A percentile compares a stretch with the other conserved stretches of the same genome.
phyloP scores from a whole-genome alignment of 2,329 filamentous ascomycete genomes.

The Falciphora oryzae region DNA sequence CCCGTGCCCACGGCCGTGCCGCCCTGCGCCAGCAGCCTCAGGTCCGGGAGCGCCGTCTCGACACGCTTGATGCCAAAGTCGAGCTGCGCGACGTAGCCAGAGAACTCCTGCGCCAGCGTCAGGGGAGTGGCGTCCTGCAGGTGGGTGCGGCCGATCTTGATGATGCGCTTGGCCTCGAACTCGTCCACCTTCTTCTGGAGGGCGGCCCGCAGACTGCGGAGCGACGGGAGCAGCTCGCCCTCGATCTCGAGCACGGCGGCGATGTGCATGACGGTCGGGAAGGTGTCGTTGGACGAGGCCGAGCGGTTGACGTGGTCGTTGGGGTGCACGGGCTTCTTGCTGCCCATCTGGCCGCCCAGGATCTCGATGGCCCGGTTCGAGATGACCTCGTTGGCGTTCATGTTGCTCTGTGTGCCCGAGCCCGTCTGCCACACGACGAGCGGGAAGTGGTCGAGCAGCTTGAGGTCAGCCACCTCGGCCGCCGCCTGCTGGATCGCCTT shows the following conservation, averaged over 20 bases:
- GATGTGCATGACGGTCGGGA: constrained; percentile 99
- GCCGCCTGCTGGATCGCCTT: constrained; percentile 93
- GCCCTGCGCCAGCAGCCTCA: constrained; percentile 85
- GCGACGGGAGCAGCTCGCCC: constrained; percentile 73
- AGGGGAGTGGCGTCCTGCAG: constrained; percentile 95
- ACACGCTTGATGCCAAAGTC: constrained; percentile 86
- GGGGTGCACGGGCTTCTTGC: constrained; percentile 97
- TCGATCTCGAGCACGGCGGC: constrained; percentile 92
- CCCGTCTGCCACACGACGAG: constrained; percentile 99
- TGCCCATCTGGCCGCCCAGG: constrained; percentile 85
- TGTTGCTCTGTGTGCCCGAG: constrained; percentile 98
- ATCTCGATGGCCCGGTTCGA: constrained; percentile 99
- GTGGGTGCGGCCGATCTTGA: constrained; percentile 98
- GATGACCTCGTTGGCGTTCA: constrained; percentile 99
- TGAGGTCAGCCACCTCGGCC: constrained; percentile 84
- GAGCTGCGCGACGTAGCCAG: constrained; percentile 91
- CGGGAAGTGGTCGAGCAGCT: constrained; percentile 95
- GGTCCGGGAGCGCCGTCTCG: constrained; percentile 73
- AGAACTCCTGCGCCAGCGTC: constrained; percentile 95
- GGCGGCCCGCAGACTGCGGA: constrained; percentile 75
- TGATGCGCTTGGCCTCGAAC: constrained; percentile 80
- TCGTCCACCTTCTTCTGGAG: constrained; percentile 84
- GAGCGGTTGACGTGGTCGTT: constrained; percentile 99
- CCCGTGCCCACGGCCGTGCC: constrained; percentile 96
- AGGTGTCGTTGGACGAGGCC: constrained; percentile 97